Conservation (phyloP, 169 alveolate species). For the Plasmodium relictum region DNA sequence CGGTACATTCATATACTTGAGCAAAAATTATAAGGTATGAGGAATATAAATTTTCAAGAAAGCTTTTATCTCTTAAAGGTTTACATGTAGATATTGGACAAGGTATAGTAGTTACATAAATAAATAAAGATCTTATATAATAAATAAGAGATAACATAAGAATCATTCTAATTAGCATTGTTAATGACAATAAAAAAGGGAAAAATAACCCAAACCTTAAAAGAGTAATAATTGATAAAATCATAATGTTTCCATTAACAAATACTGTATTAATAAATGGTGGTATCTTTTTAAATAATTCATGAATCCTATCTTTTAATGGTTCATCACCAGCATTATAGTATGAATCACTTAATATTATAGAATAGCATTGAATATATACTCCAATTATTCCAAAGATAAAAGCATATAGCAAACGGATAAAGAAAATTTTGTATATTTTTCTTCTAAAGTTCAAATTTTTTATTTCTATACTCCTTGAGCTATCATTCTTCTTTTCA, state of each 20-base stretch:
- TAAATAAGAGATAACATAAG: constrained; percentile 74
- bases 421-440: constrained; percentile 18
- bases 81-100: constrained; percentile 77
- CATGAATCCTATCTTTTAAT: constrained; percentile 82
- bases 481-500: not conserved
- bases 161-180: constrained; percentile 76
- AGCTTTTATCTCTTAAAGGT: constrained; percentile 38
- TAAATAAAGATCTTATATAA: constrained; percentile 80
- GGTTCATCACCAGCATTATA: constrained; percentile 74
- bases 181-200: constrained; percentile 75
- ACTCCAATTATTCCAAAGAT: constrained; percentile 36
- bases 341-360: constrained; percentile 57
- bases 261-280: constrained; percentile 14
- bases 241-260: constrained; percentile 65
- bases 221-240: constrained; percentile 34
- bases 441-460: constrained; percentile 5
- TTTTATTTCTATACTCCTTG: constrained; percentile 2
- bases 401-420: constrained; percentile 54
- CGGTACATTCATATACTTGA: constrained; percentile 82
- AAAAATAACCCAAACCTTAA: constrained; percentile 76
- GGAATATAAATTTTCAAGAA: constrained; percentile 43
- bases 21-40: constrained; percentile 76
- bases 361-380: constrained; percentile 71
- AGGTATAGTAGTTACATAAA: constrained; percentile 83
- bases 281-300: constrained; percentile 47